Evolutionary conservation across 2,329 filamentous ascomycete species (phyloP), one percentile per base, ranked within the genome.

Genomic region (Xylaria hypoxylon): DNA sequence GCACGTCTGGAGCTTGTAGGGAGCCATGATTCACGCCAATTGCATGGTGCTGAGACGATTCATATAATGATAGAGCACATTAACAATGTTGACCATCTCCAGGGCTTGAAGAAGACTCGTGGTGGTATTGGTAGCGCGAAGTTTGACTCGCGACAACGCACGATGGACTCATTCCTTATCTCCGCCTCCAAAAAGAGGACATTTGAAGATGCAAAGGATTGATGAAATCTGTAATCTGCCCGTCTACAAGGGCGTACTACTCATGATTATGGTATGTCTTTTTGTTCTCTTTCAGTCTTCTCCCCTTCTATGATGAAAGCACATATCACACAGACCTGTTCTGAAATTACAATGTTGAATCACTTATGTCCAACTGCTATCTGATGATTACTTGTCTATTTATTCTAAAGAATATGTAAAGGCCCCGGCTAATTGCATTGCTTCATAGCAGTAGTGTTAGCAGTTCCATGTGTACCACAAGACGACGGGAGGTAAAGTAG

Each of bases 281-380:
- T 67, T 71, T 59, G 61, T 69, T 51, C 50, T 59, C 35, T 47
- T 47, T 28, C 40, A 66, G 15, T 38, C 28, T 24, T 35, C 50
- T 59, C 33, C 63, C 50, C 86, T 83, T 86, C 38, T 40, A 88
- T 92, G 91, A 92, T 91, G 89, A 93, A 82, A 86, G 79, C 76
- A 81, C 85, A 83, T 83, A 81, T 82, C 87, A 90, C 90, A 93
- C 90, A 93, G 90, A 93, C 90, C 91, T 93, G 90, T 91, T 90
- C 91, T 85, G 89, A 93, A 68, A 51, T 80, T 77, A 75, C 71
- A 50, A 84, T 92, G 90, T 91, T 85, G 90, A 92, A 85, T 83
- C 78, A 83, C 81, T 81, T 88, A 89, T 87, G 88, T 89, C 88
- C 90, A 93, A 93, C 90, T 91, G 90, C 90, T 93, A 89, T 92